phyloP scores from a whole-genome alignment of 2,329 filamentous ascomycete species.

The Exutisphaerella laricina region DNA sequence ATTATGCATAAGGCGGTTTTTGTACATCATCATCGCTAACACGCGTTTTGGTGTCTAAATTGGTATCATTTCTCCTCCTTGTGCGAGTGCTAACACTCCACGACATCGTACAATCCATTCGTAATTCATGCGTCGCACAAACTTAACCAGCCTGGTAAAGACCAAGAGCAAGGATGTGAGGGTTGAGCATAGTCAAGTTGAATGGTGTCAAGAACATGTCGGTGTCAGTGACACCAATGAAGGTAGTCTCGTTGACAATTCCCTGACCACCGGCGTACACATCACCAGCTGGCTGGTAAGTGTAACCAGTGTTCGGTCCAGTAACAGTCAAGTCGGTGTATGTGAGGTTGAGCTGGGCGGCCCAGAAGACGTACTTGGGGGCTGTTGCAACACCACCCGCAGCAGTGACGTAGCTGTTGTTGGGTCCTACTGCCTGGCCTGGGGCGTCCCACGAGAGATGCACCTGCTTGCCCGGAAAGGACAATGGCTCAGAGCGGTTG shows the following conservation, averaged over 20 bases:
- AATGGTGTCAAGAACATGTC: constrained; percentile 68
- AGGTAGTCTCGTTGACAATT: constrained; percentile 68
- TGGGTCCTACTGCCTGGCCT: constrained; percentile 65
- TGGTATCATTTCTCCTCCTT: too few relatives aligned
- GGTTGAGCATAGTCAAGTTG: constrained; percentile 68
- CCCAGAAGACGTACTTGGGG: constrained; percentile 69
- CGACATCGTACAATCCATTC: not conserved
- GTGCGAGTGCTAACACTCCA: too few relatives aligned
- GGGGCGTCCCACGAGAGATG: constrained; percentile 67
- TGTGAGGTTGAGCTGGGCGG: constrained; percentile 59
- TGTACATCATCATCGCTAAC: too few relatives aligned
- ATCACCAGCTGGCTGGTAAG: constrained; percentile 65
- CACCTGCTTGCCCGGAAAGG: constrained; percentile 67
- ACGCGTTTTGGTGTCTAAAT: too few relatives aligned
- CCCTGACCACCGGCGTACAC: constrained; percentile 64
- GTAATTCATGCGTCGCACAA: not conserved
- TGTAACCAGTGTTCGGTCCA: constrained; percentile 55
- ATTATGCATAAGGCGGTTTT: too few relatives aligned
- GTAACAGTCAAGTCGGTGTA: constrained; percentile 60
- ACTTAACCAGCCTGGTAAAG: constrained; percentile 68
- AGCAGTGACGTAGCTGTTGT: constrained; percentile 72
- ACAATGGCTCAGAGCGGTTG: constrained; percentile 66
- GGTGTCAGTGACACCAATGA: constrained; percentile 66
- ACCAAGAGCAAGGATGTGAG: constrained; percentile 67
- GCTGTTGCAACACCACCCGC: constrained; percentile 44